Conservation (phyloP, 2,329 filamentous ascomycete species). For the Nemania abortiva region DNA sequence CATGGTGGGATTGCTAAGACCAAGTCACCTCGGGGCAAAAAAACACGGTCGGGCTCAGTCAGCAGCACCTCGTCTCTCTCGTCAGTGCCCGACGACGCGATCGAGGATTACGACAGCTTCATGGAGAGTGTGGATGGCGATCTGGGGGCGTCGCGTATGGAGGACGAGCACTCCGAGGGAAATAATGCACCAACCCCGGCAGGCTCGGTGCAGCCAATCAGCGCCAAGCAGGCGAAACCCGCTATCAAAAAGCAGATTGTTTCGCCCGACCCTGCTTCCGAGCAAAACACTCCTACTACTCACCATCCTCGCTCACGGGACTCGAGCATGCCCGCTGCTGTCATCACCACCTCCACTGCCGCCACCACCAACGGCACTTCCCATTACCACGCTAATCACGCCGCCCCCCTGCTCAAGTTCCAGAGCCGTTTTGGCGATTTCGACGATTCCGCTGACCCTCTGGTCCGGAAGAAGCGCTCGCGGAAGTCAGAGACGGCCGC, state of each 20-base stretch:
- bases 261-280: slow-evolving; percentile 48
- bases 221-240: slow-evolving; percentile 50
- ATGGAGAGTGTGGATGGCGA: slow-evolving; percentile 50
- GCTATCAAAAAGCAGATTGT: slow-evolving; percentile 53
- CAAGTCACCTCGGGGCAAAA: slow-evolving; percentile 42
- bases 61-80: slow-evolving; percentile 52
- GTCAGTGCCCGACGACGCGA: slow-evolving; percentile 50
- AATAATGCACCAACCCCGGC: slow-evolving; percentile 51
- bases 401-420: slow-evolving; percentile 42
- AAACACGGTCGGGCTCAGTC: slow-evolving; percentile 47
- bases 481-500: slow-evolving; percentile 45
- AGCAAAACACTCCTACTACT: slow-evolving; percentile 46
- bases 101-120: slow-evolving; percentile 49
- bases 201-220: slow-evolving; percentile 52
- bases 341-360: slow-evolving; percentile 47
- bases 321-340: slow-evolving; percentile 50
- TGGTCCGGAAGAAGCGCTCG: slow-evolving; percentile 43
- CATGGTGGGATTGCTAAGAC: slow-evolving; percentile 35
- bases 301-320: slow-evolving; percentile 44
- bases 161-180: slow-evolving; percentile 48
- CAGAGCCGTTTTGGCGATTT: slow-evolving; percentile 46
- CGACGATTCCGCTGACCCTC: slow-evolving; percentile 37
- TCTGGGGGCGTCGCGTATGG: slow-evolving; percentile 46
- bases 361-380: slow-evolving; percentile 35
- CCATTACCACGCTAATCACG: slow-evolving; percentile 34